phyloP scores from a whole-genome alignment of 352 stramenopile genomes.

The Phytopythium vexans region DNA sequence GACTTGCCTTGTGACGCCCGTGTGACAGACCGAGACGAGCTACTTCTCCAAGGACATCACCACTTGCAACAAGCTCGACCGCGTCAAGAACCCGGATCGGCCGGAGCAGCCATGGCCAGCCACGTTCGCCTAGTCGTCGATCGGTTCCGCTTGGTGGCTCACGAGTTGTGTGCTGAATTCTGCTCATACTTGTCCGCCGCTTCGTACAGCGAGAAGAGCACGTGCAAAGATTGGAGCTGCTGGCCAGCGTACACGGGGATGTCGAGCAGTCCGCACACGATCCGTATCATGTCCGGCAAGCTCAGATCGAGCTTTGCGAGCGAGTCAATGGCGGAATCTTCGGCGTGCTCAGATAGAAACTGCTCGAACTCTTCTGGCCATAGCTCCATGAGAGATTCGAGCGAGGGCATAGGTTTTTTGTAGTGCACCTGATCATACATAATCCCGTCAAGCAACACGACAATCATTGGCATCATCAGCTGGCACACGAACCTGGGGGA shows the following conservation, averaged over 20 bases:
- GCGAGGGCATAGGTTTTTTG: constrained; percentile 86
- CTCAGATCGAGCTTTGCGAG: constrained; percentile 75
- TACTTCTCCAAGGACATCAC: constrained; percentile 74
- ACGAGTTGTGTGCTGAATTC: constrained; percentile 2
- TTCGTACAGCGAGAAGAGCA: constrained; percentile 90
- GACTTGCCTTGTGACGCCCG: neutral
- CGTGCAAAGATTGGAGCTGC: constrained; percentile 88
- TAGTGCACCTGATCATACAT: constrained; percentile 50
- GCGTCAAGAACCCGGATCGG: constrained; percentile 59
- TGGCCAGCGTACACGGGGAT: constrained; percentile 86
- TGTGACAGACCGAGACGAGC: constrained; percentile 48
- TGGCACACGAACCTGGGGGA: constrained; percentile 33
- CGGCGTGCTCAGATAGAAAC: constrained; percentile 31
- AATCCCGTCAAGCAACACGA: neutral
- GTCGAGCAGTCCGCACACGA: constrained; percentile 90
- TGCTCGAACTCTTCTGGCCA: constrained; percentile 88
- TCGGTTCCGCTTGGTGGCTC: too few species aligned
- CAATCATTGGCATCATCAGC: neutral
- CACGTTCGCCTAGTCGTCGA: constrained; percentile 48
- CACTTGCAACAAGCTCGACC: constrained; percentile 77
- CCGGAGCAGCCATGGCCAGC: constrained; percentile 64
- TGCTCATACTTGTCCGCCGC: constrained; percentile 69
- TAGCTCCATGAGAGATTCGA: constrained; percentile 87
- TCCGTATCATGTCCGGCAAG: constrained; percentile 77
- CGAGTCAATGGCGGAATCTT: constrained; percentile 6